These are phyloP conservation scores for Fusarium udum DNA, from an alignment of 2,329 filamentous ascomycete species.

Conservation along the genomic window DNA sequence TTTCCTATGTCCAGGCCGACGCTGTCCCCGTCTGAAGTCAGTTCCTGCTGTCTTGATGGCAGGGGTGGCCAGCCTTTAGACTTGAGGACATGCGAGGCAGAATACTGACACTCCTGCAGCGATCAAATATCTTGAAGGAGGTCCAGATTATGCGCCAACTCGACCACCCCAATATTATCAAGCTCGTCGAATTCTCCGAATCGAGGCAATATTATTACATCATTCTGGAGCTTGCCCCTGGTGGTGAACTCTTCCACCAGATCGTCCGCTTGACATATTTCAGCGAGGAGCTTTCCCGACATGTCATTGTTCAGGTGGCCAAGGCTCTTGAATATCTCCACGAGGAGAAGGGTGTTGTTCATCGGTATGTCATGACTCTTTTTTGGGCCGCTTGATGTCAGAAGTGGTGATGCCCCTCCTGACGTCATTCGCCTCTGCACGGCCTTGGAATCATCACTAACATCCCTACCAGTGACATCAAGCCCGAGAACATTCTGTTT, in stretches of 20 bases:
- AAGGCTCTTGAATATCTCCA: constrained; percentile 93
- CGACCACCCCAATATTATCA: constrained; percentile 95
- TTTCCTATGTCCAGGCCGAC: constrained; percentile 2
- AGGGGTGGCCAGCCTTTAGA: constrained; percentile 34
- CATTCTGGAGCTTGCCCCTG: constrained; percentile 91
- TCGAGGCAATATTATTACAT: constrained; percentile 98
- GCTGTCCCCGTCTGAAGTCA: constrained; percentile 40
- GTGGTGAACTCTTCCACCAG: constrained; percentile 97
- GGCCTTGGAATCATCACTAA: constrained; percentile 32
- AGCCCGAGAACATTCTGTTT: constrained; percentile 96
- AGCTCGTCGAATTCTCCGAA: constrained; percentile 92
- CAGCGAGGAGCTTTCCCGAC: constrained; percentile 92
- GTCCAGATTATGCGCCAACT: constrained; percentile 98
- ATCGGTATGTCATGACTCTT: constrained; percentile 73
- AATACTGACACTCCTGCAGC: constrained; percentile 62
- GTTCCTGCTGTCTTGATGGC: constrained; percentile 26
- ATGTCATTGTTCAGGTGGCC: constrained; percentile 96
- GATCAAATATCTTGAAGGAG: constrained; percentile 97
- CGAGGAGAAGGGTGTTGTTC: constrained; percentile 93
- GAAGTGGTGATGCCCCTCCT: constrained; percentile 41
- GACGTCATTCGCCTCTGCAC: constrained; percentile 42
- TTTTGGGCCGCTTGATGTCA: neutral
- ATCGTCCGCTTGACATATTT: constrained; percentile 99
- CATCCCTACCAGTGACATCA: constrained; percentile 79
- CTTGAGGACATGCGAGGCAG: constrained; percentile 21